A percentile compares a stretch with the other conserved stretches of the same genome.
Conservation (phyloP, 805 yeast genomes). For the Candida namnaoensis region DNA sequence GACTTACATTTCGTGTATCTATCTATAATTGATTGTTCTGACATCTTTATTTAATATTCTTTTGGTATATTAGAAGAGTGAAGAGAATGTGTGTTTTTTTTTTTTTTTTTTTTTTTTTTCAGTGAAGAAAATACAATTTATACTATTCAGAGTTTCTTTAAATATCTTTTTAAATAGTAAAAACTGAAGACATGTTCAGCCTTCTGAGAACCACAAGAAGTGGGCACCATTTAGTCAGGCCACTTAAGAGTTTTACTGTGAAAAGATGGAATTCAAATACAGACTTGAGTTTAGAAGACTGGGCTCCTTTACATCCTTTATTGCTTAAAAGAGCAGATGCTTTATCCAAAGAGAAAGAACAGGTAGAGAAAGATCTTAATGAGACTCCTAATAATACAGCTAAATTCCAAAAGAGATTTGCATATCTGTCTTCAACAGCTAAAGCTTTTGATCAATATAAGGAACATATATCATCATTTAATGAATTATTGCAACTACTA, state of each 20-base stretch:
- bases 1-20: slow-evolving; percentile 2
- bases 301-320: slow-evolving; percentile 35
- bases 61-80: neutral
- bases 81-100: neutral
- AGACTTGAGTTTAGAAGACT: slow-evolving; percentile 11
- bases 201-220: neutral
- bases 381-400: slow-evolving; percentile 33
- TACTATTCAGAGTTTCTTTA: neutral
- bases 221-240: too few relatives aligned
- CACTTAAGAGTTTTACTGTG: neutral
- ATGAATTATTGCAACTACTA: slow-evolving; percentile 35
- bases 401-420: slow-evolving; percentile 38
- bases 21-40: neutral
- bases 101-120: neutral
- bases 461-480: slow-evolving; percentile 16
- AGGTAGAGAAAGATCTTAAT: slow-evolving; percentile 32
- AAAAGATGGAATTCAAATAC: slow-evolving; percentile 7
- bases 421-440: slow-evolving; percentile 34
- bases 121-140: too few relatives aligned
- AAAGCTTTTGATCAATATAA: slow-evolving; percentile 31
- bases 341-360: slow-evolving; percentile 29
- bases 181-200: neutral
- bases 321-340: slow-evolving; percentile 37
- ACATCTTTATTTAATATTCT: neutral
- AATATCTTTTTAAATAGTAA: neutral